phyloP scores from a whole-genome alignment of 2,329 filamentous ascomycete species.

The Xylaria sp. region DNA sequence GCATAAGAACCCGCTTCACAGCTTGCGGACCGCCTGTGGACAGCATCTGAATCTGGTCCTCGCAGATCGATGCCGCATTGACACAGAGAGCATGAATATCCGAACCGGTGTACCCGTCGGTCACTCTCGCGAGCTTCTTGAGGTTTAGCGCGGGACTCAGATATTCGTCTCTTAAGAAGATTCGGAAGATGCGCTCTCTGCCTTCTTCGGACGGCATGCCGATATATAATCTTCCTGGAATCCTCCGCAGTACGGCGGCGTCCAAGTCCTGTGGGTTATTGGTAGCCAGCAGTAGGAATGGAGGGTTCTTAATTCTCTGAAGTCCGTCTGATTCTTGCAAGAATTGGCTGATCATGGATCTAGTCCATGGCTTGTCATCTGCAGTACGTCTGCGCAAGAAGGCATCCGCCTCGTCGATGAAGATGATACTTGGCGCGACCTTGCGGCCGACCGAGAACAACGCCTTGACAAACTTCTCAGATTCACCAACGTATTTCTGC shows the following conservation, averaged over 20 bases:
- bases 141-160: background rate
- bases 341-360: conserved; percentile 18
- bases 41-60: conserved; percentile 1
- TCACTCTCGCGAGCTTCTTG: background rate
- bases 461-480: conserved; percentile 47
- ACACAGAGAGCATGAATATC: background rate
- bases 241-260: background rate
- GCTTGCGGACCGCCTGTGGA: background rate
- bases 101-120: background rate
- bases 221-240: background rate
- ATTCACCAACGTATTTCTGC: conserved; percentile 41
- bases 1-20: background rate
- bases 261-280: conserved; percentile 1
- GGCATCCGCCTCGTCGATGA: conserved; percentile 48
- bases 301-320: background rate
- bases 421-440: conserved; percentile 47
- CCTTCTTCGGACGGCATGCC: conserved; percentile 1
- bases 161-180: background rate
- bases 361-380: conserved; percentile 3
- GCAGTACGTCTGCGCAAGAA: conserved; percentile 23
- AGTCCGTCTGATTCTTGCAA: conserved; percentile 4
- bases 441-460: conserved; percentile 45
- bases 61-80: background rate
- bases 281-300: background rate
- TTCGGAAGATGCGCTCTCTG: background rate